phyloP scores from a whole-genome alignment of 805 yeast genomes.

The Saccharomyces kudriavzevii region DNA sequence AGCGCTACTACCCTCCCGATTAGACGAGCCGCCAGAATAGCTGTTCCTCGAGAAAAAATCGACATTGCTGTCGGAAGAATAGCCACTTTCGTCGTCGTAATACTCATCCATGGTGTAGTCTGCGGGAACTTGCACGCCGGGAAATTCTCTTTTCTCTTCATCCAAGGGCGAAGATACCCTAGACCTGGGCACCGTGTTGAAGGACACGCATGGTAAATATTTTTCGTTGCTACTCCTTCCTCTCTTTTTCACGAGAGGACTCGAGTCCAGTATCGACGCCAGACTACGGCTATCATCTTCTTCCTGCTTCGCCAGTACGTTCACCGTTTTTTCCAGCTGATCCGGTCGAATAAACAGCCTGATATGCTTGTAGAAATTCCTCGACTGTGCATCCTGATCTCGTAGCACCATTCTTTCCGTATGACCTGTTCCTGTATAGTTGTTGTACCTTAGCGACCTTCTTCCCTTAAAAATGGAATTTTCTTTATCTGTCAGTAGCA shows the following conservation, averaged over 20 bases:
- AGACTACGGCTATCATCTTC: neutral
- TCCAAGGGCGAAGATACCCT: slow-evolving; percentile 12
- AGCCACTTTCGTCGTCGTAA: slow-evolving; percentile 27
- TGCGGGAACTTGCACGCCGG: slow-evolving; percentile 21
- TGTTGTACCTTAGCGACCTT: neutral
- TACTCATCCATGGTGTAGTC: slow-evolving; percentile 29
- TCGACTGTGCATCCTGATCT: neutral
- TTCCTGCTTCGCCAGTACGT: neutral
- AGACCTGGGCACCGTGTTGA: slow-evolving; percentile 27
- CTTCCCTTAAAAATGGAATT: neutral
- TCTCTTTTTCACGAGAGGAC: neutral
- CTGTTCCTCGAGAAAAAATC: slow-evolving; percentile 12
- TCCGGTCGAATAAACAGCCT: neutral
- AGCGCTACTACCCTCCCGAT: neutral
- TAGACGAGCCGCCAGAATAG: slow-evolving; percentile 3
- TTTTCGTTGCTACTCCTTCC: neutral
- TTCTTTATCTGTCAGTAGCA: neutral
- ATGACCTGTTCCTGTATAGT: neutral
- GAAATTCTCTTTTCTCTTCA: slow-evolving; percentile 15
- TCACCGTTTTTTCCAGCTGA: neutral
- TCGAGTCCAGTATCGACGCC: neutral
- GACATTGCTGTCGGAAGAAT: slow-evolving; percentile 6
- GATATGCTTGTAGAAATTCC: neutral
- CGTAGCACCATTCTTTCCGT: neutral
- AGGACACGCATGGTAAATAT: slow-evolving; percentile 26